Conservation (phyloP, 2,329 filamentous ascomycete genomes). For the Cladosporium austrohemisphaericum region DNA sequence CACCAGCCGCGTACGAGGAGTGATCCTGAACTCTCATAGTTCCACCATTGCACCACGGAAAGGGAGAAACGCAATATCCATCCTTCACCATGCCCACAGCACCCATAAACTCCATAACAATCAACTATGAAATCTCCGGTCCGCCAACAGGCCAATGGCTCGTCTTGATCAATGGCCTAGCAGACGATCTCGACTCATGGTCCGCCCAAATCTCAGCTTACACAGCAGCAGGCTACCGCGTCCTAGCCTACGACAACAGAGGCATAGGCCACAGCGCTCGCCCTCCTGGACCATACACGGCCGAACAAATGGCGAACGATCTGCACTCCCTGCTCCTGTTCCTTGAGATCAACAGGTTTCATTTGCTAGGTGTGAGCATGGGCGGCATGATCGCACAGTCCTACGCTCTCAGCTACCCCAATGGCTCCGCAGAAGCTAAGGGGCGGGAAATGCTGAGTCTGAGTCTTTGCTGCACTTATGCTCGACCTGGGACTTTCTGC, state of each 20-base stretch:
- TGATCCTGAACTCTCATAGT: too few species aligned
- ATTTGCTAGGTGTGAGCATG: constrained; percentile 26
- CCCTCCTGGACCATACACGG: constrained; percentile 22
- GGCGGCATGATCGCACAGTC: constrained; percentile 26
- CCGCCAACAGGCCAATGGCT: constrained; percentile 5
- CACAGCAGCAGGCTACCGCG: constrained; percentile 18
- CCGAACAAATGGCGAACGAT: constrained; percentile 21
- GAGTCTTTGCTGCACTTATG: constrained; percentile 24
- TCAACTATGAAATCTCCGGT: constrained; percentile 19
- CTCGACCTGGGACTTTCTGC: constrained; percentile 22
- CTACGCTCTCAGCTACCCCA: constrained; percentile 23
- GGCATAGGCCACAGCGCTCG: constrained; percentile 22
- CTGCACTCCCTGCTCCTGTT: constrained; percentile 20
- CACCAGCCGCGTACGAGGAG: too few species aligned
- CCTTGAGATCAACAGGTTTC: constrained; percentile 18
- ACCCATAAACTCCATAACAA: constrained; percentile 19
- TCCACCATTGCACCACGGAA: too few species aligned
- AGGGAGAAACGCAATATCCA: not conserved
- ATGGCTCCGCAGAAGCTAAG: constrained; percentile 3
- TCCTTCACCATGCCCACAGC: constrained; percentile 14
- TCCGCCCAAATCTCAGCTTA: constrained; percentile 20
- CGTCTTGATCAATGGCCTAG: constrained; percentile 26
- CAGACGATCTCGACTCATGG: constrained; percentile 24
- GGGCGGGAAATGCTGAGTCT: constrained; percentile 18
- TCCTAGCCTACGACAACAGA: constrained; percentile 26